Evolutionary conservation across 768 basidiomycete species (phyloP).

Genomic region (Kwoniella europaea): DNA sequence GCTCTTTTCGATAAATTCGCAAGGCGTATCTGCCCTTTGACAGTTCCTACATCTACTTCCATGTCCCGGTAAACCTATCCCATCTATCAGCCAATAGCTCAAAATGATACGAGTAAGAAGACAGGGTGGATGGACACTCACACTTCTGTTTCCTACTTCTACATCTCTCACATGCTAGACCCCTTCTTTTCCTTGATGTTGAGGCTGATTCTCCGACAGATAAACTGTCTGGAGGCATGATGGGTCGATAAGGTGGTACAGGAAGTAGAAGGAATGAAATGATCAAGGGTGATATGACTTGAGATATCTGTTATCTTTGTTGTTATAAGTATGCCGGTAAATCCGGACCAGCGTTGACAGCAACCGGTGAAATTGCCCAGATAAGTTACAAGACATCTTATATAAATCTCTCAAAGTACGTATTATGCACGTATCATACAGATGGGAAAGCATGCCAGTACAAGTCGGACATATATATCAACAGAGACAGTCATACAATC

Average conservation of each 20-base stretch:
- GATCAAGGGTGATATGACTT: too few species aligned
- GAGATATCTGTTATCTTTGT: too few species aligned
- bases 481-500: neutral
- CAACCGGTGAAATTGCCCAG: too few species aligned
- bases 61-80: constrained; percentile 6
- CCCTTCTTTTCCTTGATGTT: constrained; percentile 3
- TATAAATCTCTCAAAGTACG: too few species aligned
- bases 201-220: neutral
- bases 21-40: constrained; percentile 6
- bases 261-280: too few species aligned
- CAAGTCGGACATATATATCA: neutral
- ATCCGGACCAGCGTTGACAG: too few species aligned
- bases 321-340: too few species aligned
- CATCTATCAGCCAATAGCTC: too few species aligned
- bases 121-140: neutral
- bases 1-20: constrained; percentile 10
- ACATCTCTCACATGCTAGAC: constrained; percentile 17
- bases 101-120: too few species aligned
- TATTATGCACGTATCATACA: neutral
- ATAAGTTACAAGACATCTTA: too few species aligned
- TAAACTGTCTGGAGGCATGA: neutral
- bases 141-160: constrained; percentile 18
- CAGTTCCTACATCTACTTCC: constrained; percentile 19
- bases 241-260: neutral
- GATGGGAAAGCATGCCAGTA: neutral